Evolutionary conservation across 176 grass and related monocot genomes (phyloP), one percentile per base, ranked within the genome.

Genomic region (Raddia guianensis): DNA sequence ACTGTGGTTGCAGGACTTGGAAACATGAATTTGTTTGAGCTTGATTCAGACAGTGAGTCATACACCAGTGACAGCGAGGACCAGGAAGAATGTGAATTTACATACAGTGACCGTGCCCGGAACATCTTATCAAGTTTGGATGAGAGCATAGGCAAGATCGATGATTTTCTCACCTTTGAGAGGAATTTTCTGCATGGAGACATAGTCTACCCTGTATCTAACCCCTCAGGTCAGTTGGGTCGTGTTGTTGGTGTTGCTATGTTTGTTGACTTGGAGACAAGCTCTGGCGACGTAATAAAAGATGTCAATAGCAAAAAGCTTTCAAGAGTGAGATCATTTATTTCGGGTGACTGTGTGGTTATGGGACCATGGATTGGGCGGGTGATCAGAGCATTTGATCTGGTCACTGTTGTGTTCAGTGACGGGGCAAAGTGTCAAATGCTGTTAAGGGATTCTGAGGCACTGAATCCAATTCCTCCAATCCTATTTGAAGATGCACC

Each of bases 321-420:
- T 73, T 86, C 65, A 34, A 99, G 96, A 82, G 54, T 93, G 72
- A 93, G 90, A 72, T 89, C 92, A 49, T 95, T 99, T 81, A 83
- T 89, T 73, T 70, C 86, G 18, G 96, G 93, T 32, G 96, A 99
- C 67, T 74, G 65, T 1, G 93, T 99, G 66, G 82, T 95, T 72
- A 87, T 86, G 93, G 96, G 96, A 51, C 83, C 93, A 78, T 99
- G 96, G 96, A 86, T 99, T 82, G 96, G 96, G 43, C 85, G 82
- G 53, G 90, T 99, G 48, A 90, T 92, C 55, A 88, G 66, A 65
- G 90, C 84, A 72, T 93, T 90, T 86, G 92, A 99, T 83, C 68
- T 87, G 58, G 93, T 93, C 55, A 99, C 83, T 33, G 48, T 99
- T 81, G 35, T 88, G 10, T 95, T 91, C 76, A 93, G 48, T 78